Evolutionary conservation across 164 flowering plant genomes (phyloP).

Genomic region (Buxus sempervirens): DNA sequence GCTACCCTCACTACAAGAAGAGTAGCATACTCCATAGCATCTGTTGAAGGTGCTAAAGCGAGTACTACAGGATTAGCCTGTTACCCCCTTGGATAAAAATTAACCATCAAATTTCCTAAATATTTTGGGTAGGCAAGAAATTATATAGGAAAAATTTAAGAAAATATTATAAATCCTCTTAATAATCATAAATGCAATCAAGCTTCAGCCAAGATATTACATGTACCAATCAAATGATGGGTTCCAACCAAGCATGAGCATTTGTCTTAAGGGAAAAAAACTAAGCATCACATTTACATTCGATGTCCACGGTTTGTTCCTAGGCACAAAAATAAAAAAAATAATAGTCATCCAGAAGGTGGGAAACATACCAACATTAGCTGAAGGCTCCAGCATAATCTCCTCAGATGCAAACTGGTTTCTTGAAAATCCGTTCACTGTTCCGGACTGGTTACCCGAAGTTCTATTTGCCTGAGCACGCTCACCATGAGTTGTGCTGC

Average conservation of each 20-base stretch:
- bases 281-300: background rate
- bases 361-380: slow-evolving; percentile 55
- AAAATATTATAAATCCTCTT: too few relatives aligned
- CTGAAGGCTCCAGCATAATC: slow-evolving; percentile 51
- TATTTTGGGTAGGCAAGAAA: background rate
- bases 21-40: too few relatives aligned
- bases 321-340: background rate
- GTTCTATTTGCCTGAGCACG: slow-evolving; percentile 39
- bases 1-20: too few relatives aligned
- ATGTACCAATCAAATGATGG: background rate
- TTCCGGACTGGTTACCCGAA: slow-evolving; percentile 34
- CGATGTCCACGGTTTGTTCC: background rate
- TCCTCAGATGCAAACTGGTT: slow-evolving; percentile 33
- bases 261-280: too few relatives aligned
- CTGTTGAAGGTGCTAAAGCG: too few relatives aligned
- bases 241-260: background rate
- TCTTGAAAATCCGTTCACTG: too few relatives aligned
- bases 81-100: too few relatives aligned
- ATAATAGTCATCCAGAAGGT: background rate
- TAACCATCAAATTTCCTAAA: too few relatives aligned
- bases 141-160: background rate
- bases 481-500: slow-evolving; percentile 35
- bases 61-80: too few relatives aligned
- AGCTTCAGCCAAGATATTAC: background rate
- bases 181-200: background rate